phyloP scores from a whole-genome alignment of 768 basidiomycete genomes.

The Mycena olivaceomarginata region DNA sequence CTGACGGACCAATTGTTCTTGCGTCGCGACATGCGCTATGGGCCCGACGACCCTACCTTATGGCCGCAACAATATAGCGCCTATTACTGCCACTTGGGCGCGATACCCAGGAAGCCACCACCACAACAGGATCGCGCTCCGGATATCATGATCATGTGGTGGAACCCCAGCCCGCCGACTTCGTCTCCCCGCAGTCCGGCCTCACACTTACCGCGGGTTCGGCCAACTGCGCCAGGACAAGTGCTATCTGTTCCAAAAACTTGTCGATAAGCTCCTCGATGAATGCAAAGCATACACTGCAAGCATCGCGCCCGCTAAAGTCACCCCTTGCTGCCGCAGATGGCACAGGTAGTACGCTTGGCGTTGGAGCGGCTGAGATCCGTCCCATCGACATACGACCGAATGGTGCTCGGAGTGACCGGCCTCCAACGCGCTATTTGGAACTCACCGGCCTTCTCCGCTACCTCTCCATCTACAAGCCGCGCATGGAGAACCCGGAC shows the following conservation, averaged over 20 bases:
- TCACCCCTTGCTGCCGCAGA: background rate
- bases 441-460: conserved; percentile 36
- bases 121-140: background rate
- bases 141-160: background rate
- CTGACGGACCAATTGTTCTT: background rate
- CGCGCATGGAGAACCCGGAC: conserved; percentile 27
- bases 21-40: conserved; percentile 2
- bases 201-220: background rate
- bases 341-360: background rate
- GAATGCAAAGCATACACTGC: background rate
- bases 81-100: background rate
- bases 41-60: conserved; percentile 1
- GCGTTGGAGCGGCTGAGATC: background rate
- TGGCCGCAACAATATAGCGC: background rate
- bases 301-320: background rate
- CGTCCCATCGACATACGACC: conserved; percentile 2
- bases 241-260: background rate
- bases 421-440: conserved; percentile 41
- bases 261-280: background rate
- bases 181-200: background rate
- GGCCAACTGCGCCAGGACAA: background rate
- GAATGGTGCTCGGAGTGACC: conserved; percentile 32
- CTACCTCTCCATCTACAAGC: conserved; percentile 38
- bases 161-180: background rate
- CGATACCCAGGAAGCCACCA: background rate